These are phyloP conservation scores for Purpureocillium takamizusanense DNA, from an alignment of 2,329 filamentous ascomycete species.

Conservation along the genomic window DNA sequence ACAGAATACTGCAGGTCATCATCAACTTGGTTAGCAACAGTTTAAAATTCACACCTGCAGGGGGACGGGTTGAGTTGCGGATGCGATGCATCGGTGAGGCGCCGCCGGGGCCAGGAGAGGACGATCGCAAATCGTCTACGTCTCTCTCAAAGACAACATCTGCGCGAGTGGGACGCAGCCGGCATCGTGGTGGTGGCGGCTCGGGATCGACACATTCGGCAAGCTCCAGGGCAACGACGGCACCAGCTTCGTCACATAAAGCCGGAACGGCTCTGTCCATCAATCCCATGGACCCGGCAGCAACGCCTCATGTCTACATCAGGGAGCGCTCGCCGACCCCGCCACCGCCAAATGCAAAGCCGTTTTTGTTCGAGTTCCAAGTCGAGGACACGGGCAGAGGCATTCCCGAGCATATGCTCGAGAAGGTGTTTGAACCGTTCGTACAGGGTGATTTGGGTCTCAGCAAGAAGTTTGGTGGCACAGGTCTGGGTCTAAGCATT, in stretches of 20 bases:
- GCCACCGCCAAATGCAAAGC: slow-evolving; percentile 52
- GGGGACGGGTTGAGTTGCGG: slow-evolving; percentile 65
- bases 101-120: slow-evolving; percentile 28
- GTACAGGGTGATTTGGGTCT: slow-evolving; percentile 85
- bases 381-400: slow-evolving; percentile 84
- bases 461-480: slow-evolving; percentile 85
- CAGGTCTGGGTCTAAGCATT: slow-evolving; percentile 80
- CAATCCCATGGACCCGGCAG: slow-evolving; percentile 52
- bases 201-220: slow-evolving; percentile 42
- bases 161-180: slow-evolving; percentile 28
- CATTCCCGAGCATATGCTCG: slow-evolving; percentile 67
- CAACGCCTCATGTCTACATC: slow-evolving; percentile 34
- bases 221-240: slow-evolving; percentile 29
- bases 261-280: slow-evolving; percentile 49
- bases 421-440: slow-evolving; percentile 87
- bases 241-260: slow-evolving; percentile 16
- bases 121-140: slow-evolving; percentile 45
- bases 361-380: slow-evolving; percentile 77
- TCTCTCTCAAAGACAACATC: slow-evolving; percentile 38
- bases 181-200: slow-evolving; percentile 35
- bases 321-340: slow-evolving; percentile 50
- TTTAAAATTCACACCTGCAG: slow-evolving; percentile 77
- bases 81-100: slow-evolving; percentile 65
- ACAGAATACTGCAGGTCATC: slow-evolving; percentile 83
- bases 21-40: slow-evolving; percentile 91